Conservation (phyloP, 495 filamentous ascomycete species). For the Podospora australis region DNA sequence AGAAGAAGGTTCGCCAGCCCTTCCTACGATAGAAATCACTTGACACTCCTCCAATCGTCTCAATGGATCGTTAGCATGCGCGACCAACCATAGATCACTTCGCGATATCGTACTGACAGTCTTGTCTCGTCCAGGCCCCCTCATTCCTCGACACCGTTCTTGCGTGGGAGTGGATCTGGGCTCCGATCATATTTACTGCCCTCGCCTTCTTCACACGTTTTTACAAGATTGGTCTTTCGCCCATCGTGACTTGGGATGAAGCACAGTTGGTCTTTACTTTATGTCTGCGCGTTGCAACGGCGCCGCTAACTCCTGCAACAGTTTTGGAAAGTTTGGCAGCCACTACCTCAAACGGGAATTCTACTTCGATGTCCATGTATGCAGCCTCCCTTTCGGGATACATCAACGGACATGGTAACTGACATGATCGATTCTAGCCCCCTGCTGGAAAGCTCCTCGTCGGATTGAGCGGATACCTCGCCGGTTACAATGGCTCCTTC, state of each 20-base stretch:
- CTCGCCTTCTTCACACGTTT: constrained; percentile 90
- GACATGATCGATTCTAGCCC: constrained; percentile 50
- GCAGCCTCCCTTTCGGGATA: constrained; percentile 16
- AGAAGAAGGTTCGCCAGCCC: constrained; percentile 48
- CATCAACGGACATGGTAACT: constrained; percentile 4
- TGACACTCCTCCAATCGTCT: too few relatives aligned
- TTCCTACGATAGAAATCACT: too few relatives aligned
- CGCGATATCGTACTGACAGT: constrained; percentile 9
- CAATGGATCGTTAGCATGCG: too few relatives aligned
- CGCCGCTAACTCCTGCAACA: constrained; percentile 36
- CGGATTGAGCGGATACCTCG: constrained; percentile 88
- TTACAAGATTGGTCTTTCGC: constrained; percentile 90
- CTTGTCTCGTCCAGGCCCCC: constrained; percentile 29
- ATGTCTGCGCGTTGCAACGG: constrained; percentile 6
- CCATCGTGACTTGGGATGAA: constrained; percentile 98
- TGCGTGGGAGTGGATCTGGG: constrained; percentile 79
- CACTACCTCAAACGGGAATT: constrained; percentile 98
- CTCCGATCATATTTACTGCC: constrained; percentile 79
- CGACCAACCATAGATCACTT: too few relatives aligned
- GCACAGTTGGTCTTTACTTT: constrained; percentile 65
- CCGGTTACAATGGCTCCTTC: constrained; percentile 98
- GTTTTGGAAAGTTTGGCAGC: constrained; percentile 98
- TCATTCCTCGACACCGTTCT: constrained; percentile 60
- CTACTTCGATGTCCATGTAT: constrained; percentile 84
- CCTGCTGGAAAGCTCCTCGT: constrained; percentile 98